A percentile compares a stretch with the other conserved stretches of the same genome.
Evolutionary conservation across 2,329 filamentous ascomycete species (phyloP).

Genomic region (Claviceps spartinae): DNA sequence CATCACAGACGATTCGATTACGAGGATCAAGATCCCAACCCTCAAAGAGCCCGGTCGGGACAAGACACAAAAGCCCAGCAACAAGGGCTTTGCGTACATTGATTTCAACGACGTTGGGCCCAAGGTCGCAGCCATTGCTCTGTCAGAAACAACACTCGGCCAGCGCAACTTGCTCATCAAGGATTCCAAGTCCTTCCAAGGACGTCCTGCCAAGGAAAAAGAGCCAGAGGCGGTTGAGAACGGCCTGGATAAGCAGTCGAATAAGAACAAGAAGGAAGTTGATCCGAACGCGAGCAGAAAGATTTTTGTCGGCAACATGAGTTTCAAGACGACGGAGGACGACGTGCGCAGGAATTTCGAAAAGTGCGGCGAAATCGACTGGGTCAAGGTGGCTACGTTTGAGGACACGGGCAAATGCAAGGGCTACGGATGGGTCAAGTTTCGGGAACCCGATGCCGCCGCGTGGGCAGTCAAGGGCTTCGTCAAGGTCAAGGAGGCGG

Average conservation of each 20-base stretch:
- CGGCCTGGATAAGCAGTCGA: conserved; percentile 15
- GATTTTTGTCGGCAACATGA: conserved; percentile 84
- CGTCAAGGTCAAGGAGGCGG: conserved; percentile 52
- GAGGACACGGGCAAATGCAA: conserved; percentile 97
- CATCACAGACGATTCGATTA: conserved; percentile 59
- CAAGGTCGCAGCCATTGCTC: conserved; percentile 62
- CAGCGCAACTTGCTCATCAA: conserved; percentile 85
- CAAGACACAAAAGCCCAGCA: conserved; percentile 29
- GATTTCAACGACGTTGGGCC: conserved; percentile 66
- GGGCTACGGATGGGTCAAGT: conserved; percentile 91
- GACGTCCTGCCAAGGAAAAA: conserved; percentile 59
- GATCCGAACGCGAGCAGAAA: conserved; percentile 55
- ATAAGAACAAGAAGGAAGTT: conserved; percentile 22
- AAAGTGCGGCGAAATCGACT: conserved; percentile 70
- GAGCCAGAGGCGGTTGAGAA: conserved; percentile 17
- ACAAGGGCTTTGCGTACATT: conserved; percentile 93
- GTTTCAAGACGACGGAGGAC: conserved; percentile 71
- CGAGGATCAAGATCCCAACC: conserved; percentile 67
- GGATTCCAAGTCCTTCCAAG: conserved; percentile 77
- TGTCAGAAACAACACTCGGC: conserved; percentile 71
- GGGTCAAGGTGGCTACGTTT: conserved; percentile 84
- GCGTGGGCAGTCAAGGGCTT: conserved; percentile 62
- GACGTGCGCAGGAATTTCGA: conserved; percentile 68
- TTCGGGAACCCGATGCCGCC: conserved; percentile 64
- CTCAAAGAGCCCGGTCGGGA: conserved; percentile 34